Evolutionary conservation across 164 flowering plant genomes (phyloP).

Genomic region (Annona cherimola): DNA sequence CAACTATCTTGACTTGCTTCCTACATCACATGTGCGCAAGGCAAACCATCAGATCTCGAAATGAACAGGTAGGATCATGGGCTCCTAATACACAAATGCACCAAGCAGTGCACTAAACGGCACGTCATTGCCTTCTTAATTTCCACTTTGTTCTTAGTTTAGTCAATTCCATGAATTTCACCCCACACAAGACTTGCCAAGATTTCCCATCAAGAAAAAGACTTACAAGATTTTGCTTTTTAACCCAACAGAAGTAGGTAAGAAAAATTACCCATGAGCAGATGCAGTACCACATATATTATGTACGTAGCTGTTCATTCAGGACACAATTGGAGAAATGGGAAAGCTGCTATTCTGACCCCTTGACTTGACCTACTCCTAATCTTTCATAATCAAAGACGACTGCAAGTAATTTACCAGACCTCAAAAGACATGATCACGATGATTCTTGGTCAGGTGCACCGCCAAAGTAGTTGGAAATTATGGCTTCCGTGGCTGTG

Average conservation of each 20-base stretch:
- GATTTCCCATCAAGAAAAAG: neutral
- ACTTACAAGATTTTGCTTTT: neutral
- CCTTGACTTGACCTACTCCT: slow-evolving; percentile 5
- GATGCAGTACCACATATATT: neutral
- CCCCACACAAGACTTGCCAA: too few relatives aligned
- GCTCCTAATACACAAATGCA: neutral
- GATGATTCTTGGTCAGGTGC: neutral
- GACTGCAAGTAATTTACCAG: neutral
- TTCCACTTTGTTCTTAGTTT: neutral
- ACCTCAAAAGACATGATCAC: neutral
- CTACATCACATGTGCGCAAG: neutral
- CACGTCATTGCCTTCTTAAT: neutral
- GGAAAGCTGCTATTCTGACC: neutral
- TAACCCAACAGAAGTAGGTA: slow-evolving; percentile 2
- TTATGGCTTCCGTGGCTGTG: neutral
- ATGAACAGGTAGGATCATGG: neutral
- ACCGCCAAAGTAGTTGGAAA: neutral
- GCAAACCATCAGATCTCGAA: neutral
- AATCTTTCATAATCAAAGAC: neutral
- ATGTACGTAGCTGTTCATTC: neutral
- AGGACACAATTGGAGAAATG: neutral
- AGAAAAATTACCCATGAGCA: neutral
- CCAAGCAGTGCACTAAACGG: neutral
- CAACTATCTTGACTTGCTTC: neutral
- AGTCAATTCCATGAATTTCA: neutral